phyloP scores from a whole-genome alignment of 139 green algal genomes.

The Auxenochlorella protothecoides region DNA sequence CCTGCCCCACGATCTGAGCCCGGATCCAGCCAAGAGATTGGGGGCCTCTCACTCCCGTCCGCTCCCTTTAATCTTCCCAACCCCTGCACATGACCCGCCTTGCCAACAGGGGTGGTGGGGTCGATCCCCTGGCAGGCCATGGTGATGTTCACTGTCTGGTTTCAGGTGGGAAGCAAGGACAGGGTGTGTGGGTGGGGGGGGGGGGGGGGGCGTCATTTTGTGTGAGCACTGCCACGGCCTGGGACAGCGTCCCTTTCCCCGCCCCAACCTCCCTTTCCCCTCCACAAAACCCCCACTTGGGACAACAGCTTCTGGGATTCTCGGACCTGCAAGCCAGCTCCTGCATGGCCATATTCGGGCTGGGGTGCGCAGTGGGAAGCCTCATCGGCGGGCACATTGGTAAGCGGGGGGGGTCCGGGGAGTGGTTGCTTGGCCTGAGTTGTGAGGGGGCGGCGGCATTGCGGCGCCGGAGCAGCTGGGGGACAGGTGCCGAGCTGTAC shows the following conservation, averaged over 20 bases:
- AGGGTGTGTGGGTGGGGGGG: background rate
- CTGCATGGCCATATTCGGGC: conserved; percentile 36
- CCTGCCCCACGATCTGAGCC: no score
- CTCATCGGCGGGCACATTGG: conserved; percentile 41
- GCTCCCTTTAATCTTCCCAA: no score
- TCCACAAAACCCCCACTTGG: no score
- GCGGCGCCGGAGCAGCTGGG: no score
- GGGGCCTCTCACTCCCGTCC: no score
- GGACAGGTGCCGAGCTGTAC: no score
- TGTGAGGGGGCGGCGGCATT: no score
- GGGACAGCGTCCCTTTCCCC: background rate
- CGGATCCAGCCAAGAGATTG: no score
- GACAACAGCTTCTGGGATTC: conserved; percentile 62
- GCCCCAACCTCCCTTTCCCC: background rate
- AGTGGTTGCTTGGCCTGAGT: background rate
- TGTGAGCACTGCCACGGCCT: background rate
- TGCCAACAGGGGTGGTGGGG: conserved; percentile 59
- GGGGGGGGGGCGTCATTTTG: background rate
- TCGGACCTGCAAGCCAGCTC: conserved; percentile 14
- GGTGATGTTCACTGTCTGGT: conserved; percentile 66
- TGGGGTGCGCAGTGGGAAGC: conserved; percentile 37
- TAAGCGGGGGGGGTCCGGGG: background rate
- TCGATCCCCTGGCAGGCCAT: conserved; percentile 80
- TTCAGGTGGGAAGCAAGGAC: conserved; percentile 34
- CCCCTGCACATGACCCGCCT: no score